Percentiles rank a stretch among this genome's conserved stretches.
phyloP scores from a whole-genome alignment of 2,329 filamentous ascomycete species.

The Westerdykella ornata region DNA sequence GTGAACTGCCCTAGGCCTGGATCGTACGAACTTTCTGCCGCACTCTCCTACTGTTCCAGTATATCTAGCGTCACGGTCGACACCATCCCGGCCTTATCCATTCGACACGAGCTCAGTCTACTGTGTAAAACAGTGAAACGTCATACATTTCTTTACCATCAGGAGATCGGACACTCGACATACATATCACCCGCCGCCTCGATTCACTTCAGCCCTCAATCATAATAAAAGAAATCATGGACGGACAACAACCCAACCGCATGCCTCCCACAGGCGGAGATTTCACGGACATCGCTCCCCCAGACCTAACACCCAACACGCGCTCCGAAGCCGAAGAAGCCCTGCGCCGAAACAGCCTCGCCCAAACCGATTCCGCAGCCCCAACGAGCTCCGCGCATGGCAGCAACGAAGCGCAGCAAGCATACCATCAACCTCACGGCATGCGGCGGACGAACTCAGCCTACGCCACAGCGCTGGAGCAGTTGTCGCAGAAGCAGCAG shows the following conservation, averaged over 20 bases:
- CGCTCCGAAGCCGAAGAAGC: conserved; percentile 33
- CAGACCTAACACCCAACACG: conserved; percentile 32
- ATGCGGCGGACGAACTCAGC: conserved; percentile 19
- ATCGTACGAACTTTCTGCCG: too few relatives aligned
- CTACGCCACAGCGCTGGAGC: conserved; percentile 24
- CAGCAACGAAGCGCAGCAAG: conserved; percentile 21
- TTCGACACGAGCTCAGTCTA: too few relatives aligned
- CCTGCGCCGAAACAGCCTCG: conserved; percentile 23
- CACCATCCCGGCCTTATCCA: too few relatives aligned
- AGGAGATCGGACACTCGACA: too few relatives aligned
- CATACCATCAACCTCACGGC: conserved; percentile 22
- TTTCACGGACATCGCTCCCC: conserved; percentile 25
- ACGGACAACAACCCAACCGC: conserved; percentile 13
- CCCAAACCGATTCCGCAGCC: conserved; percentile 34
- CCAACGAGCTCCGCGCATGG: conserved; percentile 16
- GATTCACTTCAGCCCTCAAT: too few relatives aligned
- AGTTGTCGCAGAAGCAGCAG: conserved; percentile 14
- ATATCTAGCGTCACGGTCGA: too few relatives aligned
- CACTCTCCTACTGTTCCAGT: too few relatives aligned
- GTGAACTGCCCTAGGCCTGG: too few relatives aligned
- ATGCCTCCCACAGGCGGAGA: conserved; percentile 10
- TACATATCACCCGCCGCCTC: too few relatives aligned
- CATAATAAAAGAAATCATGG: conserved; percentile 11
- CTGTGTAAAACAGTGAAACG: too few relatives aligned
- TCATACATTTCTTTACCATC: too few relatives aligned